A percentile compares a stretch with the other conserved stretches of the same genome.
phyloP scores from a whole-genome alignment of 208 protist genomes.

The Leishmania lainsoni region DNA sequence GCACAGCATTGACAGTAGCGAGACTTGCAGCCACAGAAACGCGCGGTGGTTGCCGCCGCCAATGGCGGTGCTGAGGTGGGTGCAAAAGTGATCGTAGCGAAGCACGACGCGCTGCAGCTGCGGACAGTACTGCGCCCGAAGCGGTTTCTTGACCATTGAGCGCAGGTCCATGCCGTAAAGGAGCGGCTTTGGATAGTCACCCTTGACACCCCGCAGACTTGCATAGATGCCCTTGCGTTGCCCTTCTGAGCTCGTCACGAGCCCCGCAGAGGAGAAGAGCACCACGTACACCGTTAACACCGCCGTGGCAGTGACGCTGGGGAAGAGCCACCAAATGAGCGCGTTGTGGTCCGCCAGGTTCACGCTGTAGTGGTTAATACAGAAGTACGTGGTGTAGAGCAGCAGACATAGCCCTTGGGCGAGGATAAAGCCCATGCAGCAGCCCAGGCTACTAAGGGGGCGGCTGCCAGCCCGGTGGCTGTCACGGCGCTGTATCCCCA shows the following conservation, averaged over 20 bases:
- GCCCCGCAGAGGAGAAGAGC: constrained; percentile 29
- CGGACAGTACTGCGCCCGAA: constrained; percentile 78
- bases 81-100: constrained; percentile 83
- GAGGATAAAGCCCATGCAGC: constrained; percentile 29
- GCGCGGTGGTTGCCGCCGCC: constrained; percentile 75
- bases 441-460: constrained; percentile 24
- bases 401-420: constrained; percentile 22
- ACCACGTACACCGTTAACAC: constrained; percentile 29
- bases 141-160: constrained; percentile 76
- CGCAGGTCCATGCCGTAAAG: constrained; percentile 48
- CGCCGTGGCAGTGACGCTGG: constrained; percentile 20
- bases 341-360: constrained; percentile 14
- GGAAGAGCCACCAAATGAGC: constrained; percentile 34
- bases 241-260: constrained; percentile 37
- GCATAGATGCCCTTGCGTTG: constrained; percentile 75
- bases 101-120: constrained; percentile 59
- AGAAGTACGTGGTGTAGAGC: constrained; percentile 23
- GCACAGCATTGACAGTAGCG: constrained; percentile 30
- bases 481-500: constrained; percentile 25
- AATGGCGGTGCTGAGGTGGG: constrained; percentile 63
- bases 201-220: constrained; percentile 53
- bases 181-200: constrained; percentile 42
- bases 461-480: constrained; percentile 16
- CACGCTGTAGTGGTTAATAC: constrained; percentile 30
- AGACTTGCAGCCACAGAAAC: constrained; percentile 50